Base-by-base conservation (phyloP, 1,139 yeast species). In the Nakaseomyces glabratus region DNA sequence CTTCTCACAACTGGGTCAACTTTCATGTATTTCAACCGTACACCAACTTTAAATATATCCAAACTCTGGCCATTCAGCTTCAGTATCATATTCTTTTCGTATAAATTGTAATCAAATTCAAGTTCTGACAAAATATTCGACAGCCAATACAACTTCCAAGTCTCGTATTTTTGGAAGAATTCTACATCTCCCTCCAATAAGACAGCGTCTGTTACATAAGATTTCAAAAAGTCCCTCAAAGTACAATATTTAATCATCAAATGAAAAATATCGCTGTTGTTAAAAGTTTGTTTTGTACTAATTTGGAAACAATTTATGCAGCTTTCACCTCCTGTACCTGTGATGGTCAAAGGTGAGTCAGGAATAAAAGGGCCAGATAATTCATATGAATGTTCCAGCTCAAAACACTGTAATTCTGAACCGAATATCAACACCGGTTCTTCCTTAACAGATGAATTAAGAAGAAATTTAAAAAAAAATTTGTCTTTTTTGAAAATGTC, bases 381-480 rank as follows among this genome's bases (percentile, higher is more conserved):
- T 4, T 29, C 31, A 36, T 50, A 52, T 19, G 39, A 40, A 15
- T 35, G 28, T 9, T 23, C 26, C 1, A 41, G 39, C 1, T 46
- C 24, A 6, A 24, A 17, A 11, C 11, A 14, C 9, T 18, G 17
- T 9, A 53, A 35, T 16, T 30, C 33, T 5, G 52, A 45, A 11
- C 42, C 34, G 32, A 46, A 39, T 17, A 53, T 28, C 8, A 52
- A 29, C 8, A 52, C 39, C 4, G 56, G 55, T 32, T 49, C 53
- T 10, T 48, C 47, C 21, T 31, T 28, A 2, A 44, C 35, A 0
- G 56, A 51, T 8, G 57, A 41, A 26, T 44, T 51, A 5, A 55
- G 34, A n/a, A 51, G 35, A 33, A 55, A 55, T 32, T 53, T 54
- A 37, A 53, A 55, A 32, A 43, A 48, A 26, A 55, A 51, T 3